A percentile compares a stretch with the other conserved stretches of the same genome.
These are phyloP conservation scores for Boletellus sp. DNA, from an alignment of 768 basidiomycete genomes.

Conservation along the genomic window DNA sequence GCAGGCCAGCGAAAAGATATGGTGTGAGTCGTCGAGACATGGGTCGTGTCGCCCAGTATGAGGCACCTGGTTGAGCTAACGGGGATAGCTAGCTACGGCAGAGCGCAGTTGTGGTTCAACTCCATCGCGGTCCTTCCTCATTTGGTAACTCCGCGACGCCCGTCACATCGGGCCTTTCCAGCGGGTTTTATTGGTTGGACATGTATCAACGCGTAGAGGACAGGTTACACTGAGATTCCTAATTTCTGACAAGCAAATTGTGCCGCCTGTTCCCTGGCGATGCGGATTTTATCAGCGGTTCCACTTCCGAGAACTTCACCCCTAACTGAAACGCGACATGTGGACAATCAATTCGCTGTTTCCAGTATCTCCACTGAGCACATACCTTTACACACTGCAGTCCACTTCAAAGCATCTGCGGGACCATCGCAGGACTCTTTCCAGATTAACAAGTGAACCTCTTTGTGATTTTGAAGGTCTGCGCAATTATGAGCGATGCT, in stretches of 20 bases:
- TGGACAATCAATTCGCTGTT: neutral
- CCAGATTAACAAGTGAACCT: slow-evolving; percentile 38
- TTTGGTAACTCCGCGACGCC: slow-evolving; percentile 29
- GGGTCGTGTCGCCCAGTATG: neutral
- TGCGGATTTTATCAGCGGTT: slow-evolving; percentile 39
- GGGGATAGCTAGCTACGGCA: no score
- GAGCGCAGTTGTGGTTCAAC: neutral
- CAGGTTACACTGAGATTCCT: slow-evolving; percentile 15
- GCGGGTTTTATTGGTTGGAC: neutral
- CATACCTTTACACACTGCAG: slow-evolving; percentile 55
- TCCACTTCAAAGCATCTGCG: slow-evolving; percentile 45
- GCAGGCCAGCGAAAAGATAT: slow-evolving; percentile 50
- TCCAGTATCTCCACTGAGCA: neutral
- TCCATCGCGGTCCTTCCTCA: slow-evolving; percentile 9
- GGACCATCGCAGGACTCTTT: slow-evolving; percentile 40
- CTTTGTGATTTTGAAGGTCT: slow-evolving; percentile 38
- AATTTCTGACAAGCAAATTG: slow-evolving; percentile 38
- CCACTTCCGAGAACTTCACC: slow-evolving; percentile 48
- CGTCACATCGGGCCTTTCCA: no score
- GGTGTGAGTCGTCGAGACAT: slow-evolving; percentile 45
- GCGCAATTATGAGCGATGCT: neutral
- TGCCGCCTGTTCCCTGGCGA: slow-evolving; percentile 49
- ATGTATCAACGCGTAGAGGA: slow-evolving; percentile 3
- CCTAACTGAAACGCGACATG: slow-evolving; percentile 36
- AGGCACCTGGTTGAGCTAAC: neutral